These are phyloP conservation scores for Ligustrum vulgare DNA, from an alignment of 257 asterid genomes.

Conservation along the genomic window DNA sequence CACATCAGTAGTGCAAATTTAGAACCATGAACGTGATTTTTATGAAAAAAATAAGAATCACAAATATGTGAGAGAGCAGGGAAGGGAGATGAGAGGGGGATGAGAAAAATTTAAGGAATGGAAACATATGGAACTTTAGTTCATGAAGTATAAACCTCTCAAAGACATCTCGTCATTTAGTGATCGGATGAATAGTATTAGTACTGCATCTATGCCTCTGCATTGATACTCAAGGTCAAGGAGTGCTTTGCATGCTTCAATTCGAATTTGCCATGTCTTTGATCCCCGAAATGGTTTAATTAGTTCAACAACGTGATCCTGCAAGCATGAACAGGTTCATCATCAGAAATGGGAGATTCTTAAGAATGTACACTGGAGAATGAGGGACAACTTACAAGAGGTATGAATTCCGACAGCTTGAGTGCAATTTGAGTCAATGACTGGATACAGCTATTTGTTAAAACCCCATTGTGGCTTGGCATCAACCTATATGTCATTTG, in stretches of 20 bases:
- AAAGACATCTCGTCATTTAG: constrained; percentile 69
- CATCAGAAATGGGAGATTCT: constrained; percentile 31
- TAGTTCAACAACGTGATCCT: constrained; percentile 72
- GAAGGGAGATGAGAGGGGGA: background rate
- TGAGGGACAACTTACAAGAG: constrained; percentile 64
- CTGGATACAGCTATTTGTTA: constrained; percentile 79
- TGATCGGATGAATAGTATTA: constrained; percentile 65
- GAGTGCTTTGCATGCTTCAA: constrained; percentile 86
- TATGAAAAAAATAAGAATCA: background rate
- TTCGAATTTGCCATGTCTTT: constrained; percentile 69
- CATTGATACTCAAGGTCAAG: constrained; percentile 86
- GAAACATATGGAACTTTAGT: background rate
- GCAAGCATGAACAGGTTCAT: constrained; percentile 32
- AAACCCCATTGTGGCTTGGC: constrained; percentile 96
- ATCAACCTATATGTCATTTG: constrained; percentile 61
- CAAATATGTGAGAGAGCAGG: background rate
- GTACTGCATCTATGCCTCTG: constrained; percentile 79
- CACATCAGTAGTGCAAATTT: background rate
- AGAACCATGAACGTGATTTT: background rate
- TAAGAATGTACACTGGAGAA: constrained; percentile 13
- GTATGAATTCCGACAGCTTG: constrained; percentile 78
- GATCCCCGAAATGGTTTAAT: constrained; percentile 63
- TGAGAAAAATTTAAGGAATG: background rate
- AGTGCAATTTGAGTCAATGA: constrained; percentile 81
- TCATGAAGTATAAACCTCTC: constrained; percentile 55